Evolutionary conservation across 768 basidiomycete species (phyloP), one percentile per base, ranked within the genome.

Genomic region (Amanita fuliginea): DNA sequence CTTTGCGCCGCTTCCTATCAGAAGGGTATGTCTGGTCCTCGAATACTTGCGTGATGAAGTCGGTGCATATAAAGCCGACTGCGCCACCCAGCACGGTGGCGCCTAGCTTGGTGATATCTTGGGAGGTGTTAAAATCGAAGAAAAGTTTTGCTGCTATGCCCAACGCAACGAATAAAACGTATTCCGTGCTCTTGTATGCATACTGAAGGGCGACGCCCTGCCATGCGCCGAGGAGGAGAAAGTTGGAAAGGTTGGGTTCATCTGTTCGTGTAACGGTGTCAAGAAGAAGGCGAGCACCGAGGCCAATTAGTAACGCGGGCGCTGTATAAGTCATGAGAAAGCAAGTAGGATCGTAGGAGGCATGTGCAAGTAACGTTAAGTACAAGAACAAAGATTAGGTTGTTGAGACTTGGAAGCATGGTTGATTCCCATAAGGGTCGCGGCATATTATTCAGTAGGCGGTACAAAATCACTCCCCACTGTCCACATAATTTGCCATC

Each of bases 401-500:
- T 48, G 24, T 16, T 32, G 47, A n/a, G n/a, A 30, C 11, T 32
- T 13, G 10, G 34, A 13, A 39, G 21, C 35, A 36, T 37, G 26
- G 26, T 13, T 28, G 16, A 24, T 46, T 35, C 30, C 13, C 32
- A 46, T 22, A 24, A 46, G 44, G 28, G 34, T 28, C 24, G 40
- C n/a, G 18, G 18, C 36, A 13, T 16, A 37, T 18, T 37, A 37
- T 13, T 5, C 13, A 13, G 10, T 10, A 11, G 7, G 35, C 13
- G 16, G 35, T n/a, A n/a, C n/a, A n/a, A n/a, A n/a, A n/a, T 35
- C 47, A 66, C 21, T 61, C 61, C 4, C 76, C 79, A 39, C 63
- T 55, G 62, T 92, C 92, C 45, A 89, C 74, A 61, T 93, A 92
- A 62, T 87, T 89, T 35, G 87, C 86, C 92, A 96, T 96, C 3